Base-by-base conservation (phyloP, 495 filamentous ascomycete species). In the Physcia stellaris region DNA sequence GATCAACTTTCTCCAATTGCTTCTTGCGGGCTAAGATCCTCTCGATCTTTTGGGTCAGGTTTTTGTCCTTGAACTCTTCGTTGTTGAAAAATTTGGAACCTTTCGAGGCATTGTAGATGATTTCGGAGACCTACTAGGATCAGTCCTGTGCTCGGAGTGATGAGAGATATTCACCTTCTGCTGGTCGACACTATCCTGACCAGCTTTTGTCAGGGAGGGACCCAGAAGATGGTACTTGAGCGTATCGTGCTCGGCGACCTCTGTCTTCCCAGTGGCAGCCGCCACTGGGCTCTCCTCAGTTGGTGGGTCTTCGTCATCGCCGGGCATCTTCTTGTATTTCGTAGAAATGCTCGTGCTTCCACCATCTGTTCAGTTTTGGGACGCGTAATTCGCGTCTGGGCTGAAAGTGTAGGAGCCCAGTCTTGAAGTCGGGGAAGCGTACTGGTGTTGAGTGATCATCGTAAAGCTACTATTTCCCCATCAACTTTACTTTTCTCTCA, bases 11-110 rank as follows among this genome's bases (percentile, higher is more conserved):
- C 48, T 94, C 81, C 1, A 98, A 66, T 30, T 80, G 73, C 2
- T 67, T 64, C 56, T 94, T 95, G 49, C 75, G 77, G 19, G 66
- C 65, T 12, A 87, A 53, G 21, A 96, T 86, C 24, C 73, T 73
- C 37, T 81, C 78, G 47, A 96, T 94, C 58, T 92, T 94, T 35
- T 75, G 63, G 0, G 92, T 94, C 24, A 95, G 73, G 35, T 73
- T 70, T 46, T 77, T 77, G 64, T 96, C 92, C 43, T 75, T 74
- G 37, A 59, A 65, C 54, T 93, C 82, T 52, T 96, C 92, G 47
- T 86, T 83, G 49, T 82, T 85, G 67, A 95, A 99, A 63, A 81
- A 99, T 54, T 94, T 95, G 41, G 85, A 94, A 18, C 92, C 92
- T 55, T 86, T 94, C 10, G 86, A 94, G 10, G 90, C 87, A 58